Evolutionary conservation across 768 basidiomycete genomes (phyloP), one percentile per base, ranked within the genome.

Genomic region (Candolleomyces aberdarensis): DNA sequence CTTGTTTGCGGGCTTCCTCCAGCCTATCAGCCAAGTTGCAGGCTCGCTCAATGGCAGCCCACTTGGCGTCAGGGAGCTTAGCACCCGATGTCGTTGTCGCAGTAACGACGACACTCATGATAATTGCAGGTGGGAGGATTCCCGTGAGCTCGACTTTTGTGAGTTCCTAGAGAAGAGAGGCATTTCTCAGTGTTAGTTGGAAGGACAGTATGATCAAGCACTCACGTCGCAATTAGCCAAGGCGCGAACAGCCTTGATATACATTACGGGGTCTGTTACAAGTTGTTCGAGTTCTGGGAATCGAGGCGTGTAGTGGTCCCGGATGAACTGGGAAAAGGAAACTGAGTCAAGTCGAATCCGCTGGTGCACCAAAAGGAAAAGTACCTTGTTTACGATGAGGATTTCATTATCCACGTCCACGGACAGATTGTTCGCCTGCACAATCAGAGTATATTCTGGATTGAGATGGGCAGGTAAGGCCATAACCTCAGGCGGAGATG

Each of bases 381-480:
- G 64, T 66, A 84, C 94, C 82, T 99, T 99, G 78, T 99, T 94
- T 0, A 99, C 96, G 36, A 99, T 82, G 40, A 99, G 80, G 58
- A 98, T 93, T 74, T 99, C 97, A 67, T 99, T 99, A 75, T 99
- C 97, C 5, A 98, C 88, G 68, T 99, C 97, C 47, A 99, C 97
- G 1, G 95, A 94, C 60, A 98, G 79, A 74, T 99, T 99, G 78
- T 99, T 99, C 26, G 97, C 94, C 66, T 94, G 88, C 5, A 99
- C 97, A 67, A 98, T 98, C 62, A 98, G 80, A 63, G 89, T 86
- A 77, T 99, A 99, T 74, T 99, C 97, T 1, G 94, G 92, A 70
- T 96, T 96, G 62, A 94, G 81, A 70, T 94, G 91, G 1, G 92
- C 88, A 22, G 89, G 89, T 39, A 89, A 77, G 1, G 87, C 80